Base-by-base conservation (phyloP, 345 rosid genomes). In the Citrus medica region DNA sequence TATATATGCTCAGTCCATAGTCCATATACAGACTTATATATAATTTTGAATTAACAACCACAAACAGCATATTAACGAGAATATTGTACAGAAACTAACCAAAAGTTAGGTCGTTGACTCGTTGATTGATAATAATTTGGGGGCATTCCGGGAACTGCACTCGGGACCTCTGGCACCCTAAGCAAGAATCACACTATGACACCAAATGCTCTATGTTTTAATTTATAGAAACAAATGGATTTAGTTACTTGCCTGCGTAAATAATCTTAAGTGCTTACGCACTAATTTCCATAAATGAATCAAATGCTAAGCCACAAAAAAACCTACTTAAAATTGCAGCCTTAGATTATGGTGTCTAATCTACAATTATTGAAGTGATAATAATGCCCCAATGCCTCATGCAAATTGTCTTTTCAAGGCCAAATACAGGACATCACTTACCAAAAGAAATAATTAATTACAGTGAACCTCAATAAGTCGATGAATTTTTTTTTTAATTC, bases 311-410 rank as follows among this genome's bases (percentile, higher is more conserved):
- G 17, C 40, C 30, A 67, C 37, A 4, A 67, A 38, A 10, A 9
- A 67, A n/a, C n/a, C 40, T 35, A 67, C 14, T 24, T 38, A 37
- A 10, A 37, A 46, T 67, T 38, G 32, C 4, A 6, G 59, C 59
- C 59, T 16, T 16, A 40, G 69, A 28, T 62, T 27, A 27, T 62
- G 69, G 42, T 42, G 59, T 74, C 69, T 42, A 74, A 74, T 74
- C 77, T 21, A 74, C 25, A 37, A 74, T 42, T 62, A 28, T 74
- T 74, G 60, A 35, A 30, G 37, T 9, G 56, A 19, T 40, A 53
- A 53, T 40, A 7, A 19, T 27, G 40, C 9, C 21, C 17, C 42
- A 60, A 42, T 40, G 27, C 68, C 68, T 17, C n/a, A 1, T 74
- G 19, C 27, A 60, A 74, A 25, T 25, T 38, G 32, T 33, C 63